These are phyloP conservation scores for Polyrhizophydium stewartii DNA, from an alignment of 371 early-diverging fungal genomes.

Conservation along the genomic window DNA sequence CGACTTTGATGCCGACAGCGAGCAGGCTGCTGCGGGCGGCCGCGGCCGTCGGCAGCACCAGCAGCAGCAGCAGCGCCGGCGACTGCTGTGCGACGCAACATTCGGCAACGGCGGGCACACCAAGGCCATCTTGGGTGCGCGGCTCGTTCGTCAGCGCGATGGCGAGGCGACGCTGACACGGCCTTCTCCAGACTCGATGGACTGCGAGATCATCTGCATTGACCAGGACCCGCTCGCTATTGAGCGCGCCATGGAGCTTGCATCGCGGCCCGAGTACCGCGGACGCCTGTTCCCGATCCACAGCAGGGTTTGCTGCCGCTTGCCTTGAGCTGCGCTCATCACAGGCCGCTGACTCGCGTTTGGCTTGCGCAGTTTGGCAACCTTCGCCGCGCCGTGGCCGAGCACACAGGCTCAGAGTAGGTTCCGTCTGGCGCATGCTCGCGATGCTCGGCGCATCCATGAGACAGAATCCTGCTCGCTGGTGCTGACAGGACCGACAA, in stretches of 20 bases:
- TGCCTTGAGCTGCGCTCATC: too few species aligned
- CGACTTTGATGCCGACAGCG: neutral
- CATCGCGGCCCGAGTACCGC: slow-evolving; percentile 30
- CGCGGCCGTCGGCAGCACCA: too few species aligned
- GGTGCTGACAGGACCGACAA: neutral
- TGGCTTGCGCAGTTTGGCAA: slow-evolving; percentile 44
- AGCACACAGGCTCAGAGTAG: slow-evolving; percentile 9
- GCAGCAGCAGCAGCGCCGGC: neutral
- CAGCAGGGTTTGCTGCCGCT: slow-evolving; percentile 6
- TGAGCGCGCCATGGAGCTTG: slow-evolving; percentile 49
- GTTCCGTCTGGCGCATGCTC: neutral
- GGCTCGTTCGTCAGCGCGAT: slow-evolving; percentile 11
- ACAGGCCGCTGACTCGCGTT: too few species aligned
- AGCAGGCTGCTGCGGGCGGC: neutral
- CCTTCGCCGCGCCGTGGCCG: slow-evolving; percentile 19
- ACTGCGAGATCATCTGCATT: slow-evolving; percentile 62
- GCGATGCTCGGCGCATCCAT: too few species aligned
- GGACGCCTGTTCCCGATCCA: slow-evolving; percentile 16
- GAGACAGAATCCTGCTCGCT: neutral
- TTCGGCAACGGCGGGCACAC: slow-evolving; percentile 77
- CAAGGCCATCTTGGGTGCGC: slow-evolving; percentile 47
- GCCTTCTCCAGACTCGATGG: slow-evolving; percentile 35
- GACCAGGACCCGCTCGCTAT: slow-evolving; percentile 71
- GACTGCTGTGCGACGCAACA: slow-evolving; percentile 50
- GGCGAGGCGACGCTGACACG: neutral